These are phyloP conservation scores for Aspergillus floridensis DNA, from an alignment of 2,329 filamentous ascomycete genomes.

Conservation along the genomic window DNA sequence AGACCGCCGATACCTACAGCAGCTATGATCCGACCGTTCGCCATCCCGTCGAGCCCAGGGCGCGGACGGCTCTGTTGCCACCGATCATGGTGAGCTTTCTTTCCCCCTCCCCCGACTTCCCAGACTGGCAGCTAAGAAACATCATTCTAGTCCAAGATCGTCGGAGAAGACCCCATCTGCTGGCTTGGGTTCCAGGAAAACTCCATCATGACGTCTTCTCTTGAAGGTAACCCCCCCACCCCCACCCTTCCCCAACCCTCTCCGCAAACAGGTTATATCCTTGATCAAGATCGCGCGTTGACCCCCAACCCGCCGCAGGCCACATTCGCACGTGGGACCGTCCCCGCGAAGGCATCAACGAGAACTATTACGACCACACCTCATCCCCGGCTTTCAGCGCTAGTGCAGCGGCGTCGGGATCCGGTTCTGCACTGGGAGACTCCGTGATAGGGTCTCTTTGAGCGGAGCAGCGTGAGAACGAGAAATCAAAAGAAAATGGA, in stretches of 20 bases:
- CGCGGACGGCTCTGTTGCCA: conserved; percentile 79
- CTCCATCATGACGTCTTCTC: conserved; percentile 87
- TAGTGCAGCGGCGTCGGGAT: conserved; percentile 12
- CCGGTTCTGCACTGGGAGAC: conserved; percentile 15
- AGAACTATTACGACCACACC: conserved; percentile 20
- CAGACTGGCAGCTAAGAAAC: conserved; percentile 13
- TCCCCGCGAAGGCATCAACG: conserved; percentile 48
- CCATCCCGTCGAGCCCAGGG: conserved; percentile 81
- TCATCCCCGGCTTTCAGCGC: conserved; percentile 20
- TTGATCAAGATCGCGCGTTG: conserved; percentile 7
- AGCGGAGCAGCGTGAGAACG: background rate
- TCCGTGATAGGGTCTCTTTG: conserved; percentile 20
- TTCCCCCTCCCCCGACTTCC: background rate
- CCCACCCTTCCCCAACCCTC: background rate
- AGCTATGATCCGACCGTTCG: conserved; percentile 61
- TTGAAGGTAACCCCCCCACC: conserved; percentile 64
- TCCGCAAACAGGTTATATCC: background rate
- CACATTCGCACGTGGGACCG: conserved; percentile 74
- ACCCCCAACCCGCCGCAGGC: conserved; percentile 47
- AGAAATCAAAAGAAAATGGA: too few species aligned
- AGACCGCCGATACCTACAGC: conserved; percentile 48
- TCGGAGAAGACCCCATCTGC: conserved; percentile 81
- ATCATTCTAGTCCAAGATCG: conserved; percentile 64
- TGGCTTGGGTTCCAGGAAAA: conserved; percentile 95
- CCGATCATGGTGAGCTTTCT: conserved; percentile 72